Percentiles rank a stretch among this genome's conserved stretches.
phyloP scores from a whole-genome alignment of 305 asterid genomes.

The Salvia sclarea region DNA sequence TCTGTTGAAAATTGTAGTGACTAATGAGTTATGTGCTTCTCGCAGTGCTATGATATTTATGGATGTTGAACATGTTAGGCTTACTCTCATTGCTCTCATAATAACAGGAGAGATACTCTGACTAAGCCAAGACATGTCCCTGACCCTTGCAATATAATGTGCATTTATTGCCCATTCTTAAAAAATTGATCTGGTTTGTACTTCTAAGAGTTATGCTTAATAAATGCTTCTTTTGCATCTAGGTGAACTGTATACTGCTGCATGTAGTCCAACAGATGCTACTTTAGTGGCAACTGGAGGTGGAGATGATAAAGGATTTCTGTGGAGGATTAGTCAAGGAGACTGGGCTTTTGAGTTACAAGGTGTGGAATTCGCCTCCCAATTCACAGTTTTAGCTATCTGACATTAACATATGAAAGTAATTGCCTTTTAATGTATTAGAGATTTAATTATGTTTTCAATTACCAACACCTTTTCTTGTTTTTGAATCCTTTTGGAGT shows the following conservation, averaged over 20 bases:
- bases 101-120: not conserved
- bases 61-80: too few relatives aligned
- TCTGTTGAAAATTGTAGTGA: not conserved
- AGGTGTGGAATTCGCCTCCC: conserved; percentile 48
- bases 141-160: not conserved
- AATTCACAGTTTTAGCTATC: conserved; percentile 11
- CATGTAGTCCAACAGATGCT: conserved; percentile 81
- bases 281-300: conserved; percentile 89
- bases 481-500: conserved; percentile 4
- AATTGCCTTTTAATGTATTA: conserved; percentile 5
- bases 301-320: conserved; percentile 87
- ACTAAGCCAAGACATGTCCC: conserved; percentile 3
- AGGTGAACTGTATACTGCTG: conserved; percentile 77
- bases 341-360: conserved; percentile 74
- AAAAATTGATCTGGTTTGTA: conserved; percentile 1
- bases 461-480: not conserved
- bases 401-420: not conserved
- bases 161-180: not conserved
- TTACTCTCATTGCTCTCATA: too few relatives aligned
- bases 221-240: conserved; percentile 33
- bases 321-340: conserved; percentile 75
- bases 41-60: not conserved
- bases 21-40: not conserved
- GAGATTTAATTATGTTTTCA: not conserved
- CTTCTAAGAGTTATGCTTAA: conserved; percentile 11